Evolutionary conservation across 495 filamentous ascomycete species (phyloP), one percentile per base, ranked within the genome.

Genomic region (Cercophora sp.): DNA sequence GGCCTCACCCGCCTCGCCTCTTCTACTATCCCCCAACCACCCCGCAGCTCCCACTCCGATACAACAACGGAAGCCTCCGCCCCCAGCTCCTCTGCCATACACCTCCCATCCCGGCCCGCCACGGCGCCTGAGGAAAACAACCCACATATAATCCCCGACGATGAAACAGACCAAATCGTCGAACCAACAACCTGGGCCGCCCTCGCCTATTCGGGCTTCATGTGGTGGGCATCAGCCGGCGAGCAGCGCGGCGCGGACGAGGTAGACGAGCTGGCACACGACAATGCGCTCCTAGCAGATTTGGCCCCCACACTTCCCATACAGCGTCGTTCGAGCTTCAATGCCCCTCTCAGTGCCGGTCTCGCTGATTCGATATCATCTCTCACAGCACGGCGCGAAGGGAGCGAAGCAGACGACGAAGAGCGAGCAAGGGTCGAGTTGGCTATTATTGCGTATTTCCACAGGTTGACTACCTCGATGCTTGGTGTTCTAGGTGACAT

Each of bases 201-300:
- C 5, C 79, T 96, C 10, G 91, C 91, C 8, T 97, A 96, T 63
- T 82, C 79, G 22, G 85, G 87, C 3, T 96, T 96, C 74, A 91
- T 96, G 72, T 98, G 92, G 92, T 98, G 93, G 93, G 93, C 93
- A 0, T 91, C 89, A 1, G 93, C 93, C 1, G 93, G 93, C 41
- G 93, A 97, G 68, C 83, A 87, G 65, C 78, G 84, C 2, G 78
- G 81, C 19, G 65, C 73, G 27, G 69, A 72, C 13, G 69, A 78
- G 32, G 66, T 74, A 18, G 76, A 81, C 32, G 73, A 76, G 53
- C 62, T 67, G 40, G 66, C 67, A n/a, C 68, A 63, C 65, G 79
- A 73, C 64, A 69, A 59, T 41, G 63, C 61, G 6, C 72, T 80
- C 10, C 68, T 80, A 22, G 75, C 63, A 37, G 79, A 73, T 49